Percentiles rank a stretch among this genome's conserved stretches.
Conservation (phyloP, 2,329 filamentous ascomycete species). For the Botrytis aclada region DNA sequence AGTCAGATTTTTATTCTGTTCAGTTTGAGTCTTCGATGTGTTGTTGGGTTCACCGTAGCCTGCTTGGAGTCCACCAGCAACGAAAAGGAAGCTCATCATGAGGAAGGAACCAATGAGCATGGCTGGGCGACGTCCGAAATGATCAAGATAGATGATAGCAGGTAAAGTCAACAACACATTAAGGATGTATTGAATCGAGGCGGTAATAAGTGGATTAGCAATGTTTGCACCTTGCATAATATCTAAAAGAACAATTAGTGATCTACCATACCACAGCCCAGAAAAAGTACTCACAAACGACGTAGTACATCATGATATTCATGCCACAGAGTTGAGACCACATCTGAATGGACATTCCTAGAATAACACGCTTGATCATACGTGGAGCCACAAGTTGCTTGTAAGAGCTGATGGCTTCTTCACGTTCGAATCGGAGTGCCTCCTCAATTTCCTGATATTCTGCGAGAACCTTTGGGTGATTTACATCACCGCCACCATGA, state of each 20-base stretch:
- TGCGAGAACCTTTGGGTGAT: slow-evolving; percentile 58
- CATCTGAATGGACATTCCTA: slow-evolving; percentile 71
- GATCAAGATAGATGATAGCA: slow-evolving; percentile 71
- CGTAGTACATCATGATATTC: slow-evolving; percentile 71
- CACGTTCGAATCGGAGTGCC: slow-evolving; percentile 69
- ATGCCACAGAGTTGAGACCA: slow-evolving; percentile 75
- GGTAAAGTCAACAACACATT: slow-evolving; percentile 77
- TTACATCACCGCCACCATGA: slow-evolving; percentile 54
- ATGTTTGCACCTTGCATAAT: slow-evolving; percentile 64
- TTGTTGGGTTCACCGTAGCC: slow-evolving; percentile 52
- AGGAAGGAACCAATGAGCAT: slow-evolving; percentile 59
- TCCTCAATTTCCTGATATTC: slow-evolving; percentile 68
- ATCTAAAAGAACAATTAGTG: slow-evolving; percentile 39
- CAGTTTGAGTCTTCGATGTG: slow-evolving; percentile 38
- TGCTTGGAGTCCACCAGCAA: slow-evolving; percentile 61
- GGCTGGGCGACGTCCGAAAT: slow-evolving; percentile 67
- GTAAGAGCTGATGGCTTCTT: slow-evolving; percentile 67
- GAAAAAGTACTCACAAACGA: slow-evolving; percentile 47
- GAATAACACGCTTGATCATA: slow-evolving; percentile 69
- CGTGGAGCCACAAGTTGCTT: slow-evolving; percentile 66
- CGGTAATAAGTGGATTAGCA: slow-evolving; percentile 59
- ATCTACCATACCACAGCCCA: neutral
- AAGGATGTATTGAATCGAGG: slow-evolving; percentile 72
- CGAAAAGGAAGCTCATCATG: slow-evolving; percentile 62
- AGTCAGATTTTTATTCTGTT: slow-evolving; percentile 48